Evolutionary conservation across 116 monocot genomes (phyloP), one percentile per base, ranked within the genome.

Genomic region (Posidonia oceanica): DNA sequence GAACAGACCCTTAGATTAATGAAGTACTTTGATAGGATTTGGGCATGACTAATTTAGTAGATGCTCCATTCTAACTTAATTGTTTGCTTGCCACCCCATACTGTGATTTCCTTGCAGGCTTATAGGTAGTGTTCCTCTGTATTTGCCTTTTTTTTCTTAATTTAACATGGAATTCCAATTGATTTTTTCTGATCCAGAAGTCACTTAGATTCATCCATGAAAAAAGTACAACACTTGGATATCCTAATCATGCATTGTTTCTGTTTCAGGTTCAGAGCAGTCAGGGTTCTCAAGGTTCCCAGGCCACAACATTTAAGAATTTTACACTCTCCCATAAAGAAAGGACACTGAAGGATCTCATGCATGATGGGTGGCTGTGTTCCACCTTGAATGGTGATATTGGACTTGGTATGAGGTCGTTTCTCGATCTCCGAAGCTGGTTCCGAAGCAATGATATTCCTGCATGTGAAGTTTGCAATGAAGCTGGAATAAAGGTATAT

Each of bases 401-500:
- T 77, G 98, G 98, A 68, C 90, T 93, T 62, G 93, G 98, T 44
- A 42, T 86, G 14, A 82, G 93, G 82, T 87, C 98, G 52, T 93
- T 98, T 77, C 83, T 98, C 84, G 98, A 98, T 75, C 87, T 98
- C n/a, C 78, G 89, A 39, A 82, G 87, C 54, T 98, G 98, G 98
- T 98, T 98, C 52, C 83, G 80, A 14, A 78, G 59, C 63, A 90
- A 90, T 77, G 87, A 82, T 61, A 59, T 93, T 59, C 87, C 90
- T 74, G 73, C 90, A 64, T 93, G 98, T 71, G 82, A 90, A 63
- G 86, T 89, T 37, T 98, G 98, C 84, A 87, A 90, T 71, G 98
- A 98, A 80, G 82, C 93, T 76, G 83, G 71, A 37, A 79, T 98
- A 42, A 92, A 89, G 92, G 98, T 78, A 63, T 1, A 29, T 29